phyloP scores from a whole-genome alignment of 805 yeast species.

The Yarrowia bubula region DNA sequence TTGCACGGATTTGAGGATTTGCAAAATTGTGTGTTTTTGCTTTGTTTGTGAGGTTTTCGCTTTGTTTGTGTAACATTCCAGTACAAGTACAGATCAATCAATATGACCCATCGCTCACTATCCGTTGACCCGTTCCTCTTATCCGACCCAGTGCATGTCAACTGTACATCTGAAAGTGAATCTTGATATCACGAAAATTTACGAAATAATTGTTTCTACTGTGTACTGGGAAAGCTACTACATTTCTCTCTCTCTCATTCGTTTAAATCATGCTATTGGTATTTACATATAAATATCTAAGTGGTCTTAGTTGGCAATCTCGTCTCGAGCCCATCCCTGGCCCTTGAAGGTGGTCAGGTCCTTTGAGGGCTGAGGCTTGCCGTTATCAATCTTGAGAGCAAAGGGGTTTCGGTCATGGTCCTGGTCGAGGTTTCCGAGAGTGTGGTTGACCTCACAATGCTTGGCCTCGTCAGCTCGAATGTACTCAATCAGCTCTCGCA shows the following conservation, averaged over 20 bases:
- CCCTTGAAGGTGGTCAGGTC: constrained; percentile 37
- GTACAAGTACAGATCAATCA: too few relatives aligned
- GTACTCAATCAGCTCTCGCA: constrained; percentile 58
- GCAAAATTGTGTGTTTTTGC: too few relatives aligned
- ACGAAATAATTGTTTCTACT: too few relatives aligned
- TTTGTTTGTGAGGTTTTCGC: too few relatives aligned
- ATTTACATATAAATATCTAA: constrained; percentile 16
- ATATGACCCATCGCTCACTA: too few relatives aligned
- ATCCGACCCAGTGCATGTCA: too few relatives aligned
- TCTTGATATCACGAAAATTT: too few relatives aligned
- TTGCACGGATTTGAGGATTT: too few relatives aligned
- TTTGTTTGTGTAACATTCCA: too few relatives aligned
- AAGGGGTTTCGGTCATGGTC: constrained; percentile 64
- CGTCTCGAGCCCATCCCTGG: constrained; percentile 41
- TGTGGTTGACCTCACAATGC: constrained; percentile 77
- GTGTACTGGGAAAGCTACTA: too few relatives aligned
- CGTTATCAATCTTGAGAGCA: constrained; percentile 45
- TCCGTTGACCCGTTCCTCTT: too few relatives aligned
- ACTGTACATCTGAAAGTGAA: too few relatives aligned
- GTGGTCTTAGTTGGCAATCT: constrained; percentile 33
- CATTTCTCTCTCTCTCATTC: not conserved
- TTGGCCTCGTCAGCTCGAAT: constrained; percentile 77
- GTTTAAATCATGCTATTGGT: not conserved
- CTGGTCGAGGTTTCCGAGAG: constrained; percentile 62
- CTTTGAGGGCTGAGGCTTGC: constrained; percentile 40